Evolutionary conservation across 2,329 filamentous ascomycete genomes (phyloP).

Genomic region (Diaporthe nobilis): DNA sequence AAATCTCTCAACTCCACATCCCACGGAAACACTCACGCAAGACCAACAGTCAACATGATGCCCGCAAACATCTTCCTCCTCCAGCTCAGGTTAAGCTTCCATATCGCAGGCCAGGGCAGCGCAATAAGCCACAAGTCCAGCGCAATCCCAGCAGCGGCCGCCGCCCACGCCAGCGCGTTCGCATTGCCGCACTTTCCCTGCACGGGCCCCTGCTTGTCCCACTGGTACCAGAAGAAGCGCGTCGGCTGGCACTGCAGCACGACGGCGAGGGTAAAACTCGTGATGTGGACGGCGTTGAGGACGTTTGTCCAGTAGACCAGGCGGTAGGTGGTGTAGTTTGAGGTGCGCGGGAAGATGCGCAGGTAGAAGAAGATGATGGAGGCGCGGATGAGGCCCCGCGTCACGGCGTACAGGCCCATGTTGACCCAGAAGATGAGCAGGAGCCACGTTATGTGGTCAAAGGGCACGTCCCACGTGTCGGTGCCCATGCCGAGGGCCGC

Average conservation of each 20-base stretch:
- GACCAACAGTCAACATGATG: slow-evolving; percentile 55
- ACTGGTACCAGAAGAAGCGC: slow-evolving; percentile 49
- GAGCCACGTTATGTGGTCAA: slow-evolving; percentile 48
- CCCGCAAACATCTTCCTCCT: slow-evolving; percentile 57
- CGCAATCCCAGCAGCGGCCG: slow-evolving; percentile 55
- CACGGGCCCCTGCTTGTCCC: slow-evolving; percentile 49
- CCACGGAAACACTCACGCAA: not conserved
- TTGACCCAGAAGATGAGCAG: slow-evolving; percentile 58
- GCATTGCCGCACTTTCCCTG: slow-evolving; percentile 49
- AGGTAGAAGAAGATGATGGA: slow-evolving; percentile 56
- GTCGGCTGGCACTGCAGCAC: slow-evolving; percentile 52
- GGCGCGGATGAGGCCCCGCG: slow-evolving; percentile 51
- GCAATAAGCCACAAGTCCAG: slow-evolving; percentile 57
- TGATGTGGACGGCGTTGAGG: slow-evolving; percentile 47
- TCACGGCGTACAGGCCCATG: slow-evolving; percentile 47
- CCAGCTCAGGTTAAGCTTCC: slow-evolving; percentile 54
- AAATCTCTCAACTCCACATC: not conserved
- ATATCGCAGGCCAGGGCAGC: slow-evolving; percentile 56
- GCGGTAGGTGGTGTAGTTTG: slow-evolving; percentile 44
- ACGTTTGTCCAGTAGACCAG: slow-evolving; percentile 47
- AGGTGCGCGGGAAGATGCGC: slow-evolving; percentile 50
- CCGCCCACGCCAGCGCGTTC: slow-evolving; percentile 50
- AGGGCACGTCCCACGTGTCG: slow-evolving; percentile 16
- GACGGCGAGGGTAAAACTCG: slow-evolving; percentile 47
- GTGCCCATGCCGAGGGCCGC: slow-evolving; percentile 14